Evolutionary conservation across 2,329 filamentous ascomycete species (phyloP).

Genomic region (Colletotrichum phormii): DNA sequence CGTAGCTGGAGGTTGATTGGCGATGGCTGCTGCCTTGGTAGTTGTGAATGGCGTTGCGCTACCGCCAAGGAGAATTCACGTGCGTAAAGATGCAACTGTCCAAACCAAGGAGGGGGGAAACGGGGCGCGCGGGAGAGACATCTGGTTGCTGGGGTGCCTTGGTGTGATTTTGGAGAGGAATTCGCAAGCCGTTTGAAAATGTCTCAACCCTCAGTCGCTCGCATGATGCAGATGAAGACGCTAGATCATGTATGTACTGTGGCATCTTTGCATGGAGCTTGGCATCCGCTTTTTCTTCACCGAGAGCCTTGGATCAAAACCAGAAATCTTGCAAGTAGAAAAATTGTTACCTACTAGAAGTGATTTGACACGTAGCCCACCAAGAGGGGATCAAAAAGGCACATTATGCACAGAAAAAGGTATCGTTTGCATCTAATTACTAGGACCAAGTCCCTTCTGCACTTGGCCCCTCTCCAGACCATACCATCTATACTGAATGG

Average conservation of each 20-base stretch:
- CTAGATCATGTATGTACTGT: conserved; percentile 16
- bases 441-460: neutral
- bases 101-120: neutral
- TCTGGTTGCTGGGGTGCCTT: neutral
- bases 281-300: neutral
- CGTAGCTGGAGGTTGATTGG: neutral
- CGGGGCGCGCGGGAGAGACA: conserved; percentile 7
- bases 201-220: conserved; percentile 24
- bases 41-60: conserved; percentile 19
- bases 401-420: neutral
- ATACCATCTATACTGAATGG: conserved; percentile 21
- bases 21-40: conserved; percentile 19
- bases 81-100: neutral
- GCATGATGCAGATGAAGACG: conserved; percentile 25
- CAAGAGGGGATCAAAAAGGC: neutral
- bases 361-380: neutral
- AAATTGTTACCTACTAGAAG: too few relatives aligned
- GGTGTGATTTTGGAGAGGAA: neutral
- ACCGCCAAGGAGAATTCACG: neutral
- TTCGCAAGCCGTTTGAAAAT: conserved; percentile 28
- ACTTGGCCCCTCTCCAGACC: conserved; percentile 14
- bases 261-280: conserved; percentile 14
- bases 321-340: neutral
- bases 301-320: neutral
- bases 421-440: conserved; percentile 35